phyloP scores from a whole-genome alignment of 2,329 filamentous ascomycete species.

The Alternaria angustiovoidea region DNA sequence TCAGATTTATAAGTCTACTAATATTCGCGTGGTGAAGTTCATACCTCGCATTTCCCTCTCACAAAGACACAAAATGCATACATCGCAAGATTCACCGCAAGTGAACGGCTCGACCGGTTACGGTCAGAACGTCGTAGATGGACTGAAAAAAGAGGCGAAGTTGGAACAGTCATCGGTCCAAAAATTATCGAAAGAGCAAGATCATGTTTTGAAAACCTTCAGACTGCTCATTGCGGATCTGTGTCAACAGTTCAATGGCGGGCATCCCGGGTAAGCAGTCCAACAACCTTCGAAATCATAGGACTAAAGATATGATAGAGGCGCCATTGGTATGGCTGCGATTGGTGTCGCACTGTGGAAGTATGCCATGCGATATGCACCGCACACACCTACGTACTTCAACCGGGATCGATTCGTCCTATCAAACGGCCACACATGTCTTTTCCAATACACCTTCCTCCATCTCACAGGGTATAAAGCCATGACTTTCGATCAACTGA shows the following conservation, averaged over 20 bases:
- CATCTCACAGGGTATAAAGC: conserved; percentile 62
- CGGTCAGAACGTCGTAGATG: conserved; percentile 8
- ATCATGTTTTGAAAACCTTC: conserved; percentile 22
- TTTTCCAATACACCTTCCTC: conserved; percentile 63
- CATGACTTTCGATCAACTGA: conserved; percentile 66
- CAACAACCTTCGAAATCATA: rapidly evolving
- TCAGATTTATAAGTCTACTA: not conserved
- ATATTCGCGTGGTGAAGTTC: not conserved
- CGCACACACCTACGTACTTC: conserved; percentile 64
- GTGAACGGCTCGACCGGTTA: conserved; percentile 21
- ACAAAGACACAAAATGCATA: conserved; percentile 23
- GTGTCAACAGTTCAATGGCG: conserved; percentile 74
- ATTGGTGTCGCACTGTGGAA: conserved; percentile 70
- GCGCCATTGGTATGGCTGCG: conserved; percentile 66
- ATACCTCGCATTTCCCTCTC: not conserved
- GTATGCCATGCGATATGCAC: conserved; percentile 68
- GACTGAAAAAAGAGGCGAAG: conserved; percentile 14
- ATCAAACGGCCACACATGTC: conserved; percentile 65
- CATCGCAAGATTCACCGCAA: conserved; percentile 22
- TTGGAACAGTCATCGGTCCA: conserved; percentile 49
- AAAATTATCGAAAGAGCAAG: conserved; percentile 19
- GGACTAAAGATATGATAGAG: not conserved
- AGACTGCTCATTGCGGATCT: conserved; percentile 62
- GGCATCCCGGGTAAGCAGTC: conserved; percentile 64
- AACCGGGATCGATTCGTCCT: conserved; percentile 70